A percentile compares a stretch with the other conserved stretches of the same genome.
Evolutionary conservation across 441 rosid genomes (phyloP).

Genomic region (Sinapis alba): DNA sequence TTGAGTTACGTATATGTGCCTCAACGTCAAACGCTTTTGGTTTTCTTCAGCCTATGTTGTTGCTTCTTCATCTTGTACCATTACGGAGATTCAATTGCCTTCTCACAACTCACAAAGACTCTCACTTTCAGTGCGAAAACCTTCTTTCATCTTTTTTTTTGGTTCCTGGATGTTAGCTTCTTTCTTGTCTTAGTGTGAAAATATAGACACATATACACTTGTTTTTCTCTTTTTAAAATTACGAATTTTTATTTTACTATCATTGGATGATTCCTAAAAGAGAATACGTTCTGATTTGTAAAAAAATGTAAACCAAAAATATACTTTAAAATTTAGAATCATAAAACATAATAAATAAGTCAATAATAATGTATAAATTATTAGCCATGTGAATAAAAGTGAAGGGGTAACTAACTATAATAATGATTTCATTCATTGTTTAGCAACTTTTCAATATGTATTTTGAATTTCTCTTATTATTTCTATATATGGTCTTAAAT

Average conservation of each 20-base stretch:
- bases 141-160: background rate
- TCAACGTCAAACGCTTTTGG: constrained; percentile 16
- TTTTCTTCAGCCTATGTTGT: constrained; percentile 24
- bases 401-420: constrained; percentile 26
- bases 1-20: constrained; percentile 11
- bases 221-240: background rate
- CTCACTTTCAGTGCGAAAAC: constrained; percentile 22
- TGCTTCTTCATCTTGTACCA: constrained; percentile 30
- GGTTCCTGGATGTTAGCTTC: background rate
- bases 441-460: constrained; percentile 23
- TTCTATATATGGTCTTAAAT: constrained; percentile 19
- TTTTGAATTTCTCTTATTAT: background rate
- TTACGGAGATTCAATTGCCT: constrained; percentile 20
- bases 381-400: constrained; percentile 19
- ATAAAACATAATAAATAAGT: background rate
- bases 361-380: background rate
- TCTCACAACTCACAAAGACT: constrained; percentile 5
- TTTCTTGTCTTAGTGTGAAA: constrained; percentile 14
- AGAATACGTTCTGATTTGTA: constrained; percentile 7
- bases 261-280: constrained; percentile 21
- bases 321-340: background rate
- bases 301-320: background rate
- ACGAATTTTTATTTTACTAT: background rate
- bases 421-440: constrained; percentile 27
- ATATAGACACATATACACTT: background rate